These are phyloP conservation scores for Phytophthora tubulina DNA, from an alignment of 352 stramenopile genomes.

Conservation along the genomic window DNA sequence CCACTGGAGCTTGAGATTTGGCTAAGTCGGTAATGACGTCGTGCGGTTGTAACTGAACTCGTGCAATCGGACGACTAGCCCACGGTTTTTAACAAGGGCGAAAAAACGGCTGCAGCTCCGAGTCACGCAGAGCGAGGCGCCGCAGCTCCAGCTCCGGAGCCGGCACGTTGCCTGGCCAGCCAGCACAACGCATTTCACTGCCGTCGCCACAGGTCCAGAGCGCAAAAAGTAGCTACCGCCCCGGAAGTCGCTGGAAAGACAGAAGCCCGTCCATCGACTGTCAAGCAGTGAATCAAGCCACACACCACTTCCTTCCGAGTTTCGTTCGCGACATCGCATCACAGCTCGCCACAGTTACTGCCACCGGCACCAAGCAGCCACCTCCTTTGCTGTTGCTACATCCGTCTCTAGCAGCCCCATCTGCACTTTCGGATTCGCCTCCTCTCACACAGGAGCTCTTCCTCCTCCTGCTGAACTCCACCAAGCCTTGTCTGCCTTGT, in stretches of 20 bases:
- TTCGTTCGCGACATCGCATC: slow-evolving; percentile 36
- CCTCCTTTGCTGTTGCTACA: slow-evolving; percentile 1
- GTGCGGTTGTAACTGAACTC: slow-evolving; percentile 5
- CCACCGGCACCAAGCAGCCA: slow-evolving; percentile 13
- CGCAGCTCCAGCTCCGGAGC: slow-evolving; percentile 1
- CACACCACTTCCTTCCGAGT: slow-evolving; percentile 5
- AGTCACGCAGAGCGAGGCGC: slow-evolving; percentile 16
- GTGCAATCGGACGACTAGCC: slow-evolving; percentile 14
- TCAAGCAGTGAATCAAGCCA: slow-evolving; percentile 24
- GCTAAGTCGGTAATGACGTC: slow-evolving; percentile 10
- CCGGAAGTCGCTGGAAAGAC: slow-evolving; percentile 37
- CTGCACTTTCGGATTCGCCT: slow-evolving; percentile 39
- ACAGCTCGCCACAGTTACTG: slow-evolving; percentile 15
- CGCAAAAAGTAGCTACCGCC: slow-evolving; percentile 12
- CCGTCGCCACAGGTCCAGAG: slow-evolving; percentile 15
- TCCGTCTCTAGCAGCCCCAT: slow-evolving; percentile 22
- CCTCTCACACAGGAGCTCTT: slow-evolving; percentile 9
- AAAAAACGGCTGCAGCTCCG: slow-evolving; percentile 32
- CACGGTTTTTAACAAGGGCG: slow-evolving; percentile 5
- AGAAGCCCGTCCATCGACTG: slow-evolving; percentile 8
- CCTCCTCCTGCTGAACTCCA: slow-evolving; percentile 19
- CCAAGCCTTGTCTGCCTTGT: slow-evolving; percentile 26
- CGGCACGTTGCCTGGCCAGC: background rate
- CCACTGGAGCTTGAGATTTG: slow-evolving; percentile 1
- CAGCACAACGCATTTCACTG: slow-evolving; percentile 27